phyloP scores from a whole-genome alignment of 108 stramenopile genomes.

The Cyclotella choctawhatcheeana region DNA sequence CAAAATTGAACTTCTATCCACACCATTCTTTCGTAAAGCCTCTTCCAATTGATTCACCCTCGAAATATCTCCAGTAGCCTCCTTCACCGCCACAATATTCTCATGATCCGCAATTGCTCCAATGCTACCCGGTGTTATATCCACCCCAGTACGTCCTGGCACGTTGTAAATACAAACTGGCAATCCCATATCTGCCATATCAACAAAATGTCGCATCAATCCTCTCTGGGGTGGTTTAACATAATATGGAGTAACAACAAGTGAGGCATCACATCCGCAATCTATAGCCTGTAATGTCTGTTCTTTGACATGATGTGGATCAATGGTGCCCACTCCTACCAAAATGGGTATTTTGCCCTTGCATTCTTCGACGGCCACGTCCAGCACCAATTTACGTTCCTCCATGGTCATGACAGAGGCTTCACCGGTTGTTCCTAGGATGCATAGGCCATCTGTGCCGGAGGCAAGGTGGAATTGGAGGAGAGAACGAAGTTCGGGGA shows the following conservation, averaged over 20 bases:
- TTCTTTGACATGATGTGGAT: conserved; percentile 55
- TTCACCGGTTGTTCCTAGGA: conserved; percentile 81
- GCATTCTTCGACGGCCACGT: conserved; percentile 63
- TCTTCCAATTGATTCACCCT: conserved; percentile 57
- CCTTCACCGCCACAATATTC: conserved; percentile 75
- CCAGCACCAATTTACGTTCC: conserved; percentile 66
- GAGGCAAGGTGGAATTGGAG: conserved; percentile 69
- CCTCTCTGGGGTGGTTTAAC: conserved; percentile 82
- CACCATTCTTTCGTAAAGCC: conserved; percentile 40
- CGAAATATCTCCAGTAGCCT: conserved; percentile 69
- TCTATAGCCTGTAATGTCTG: conserved; percentile 67
- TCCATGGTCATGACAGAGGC: conserved; percentile 57
- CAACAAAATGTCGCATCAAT: conserved; percentile 65
- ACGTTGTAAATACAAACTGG: conserved; percentile 88
- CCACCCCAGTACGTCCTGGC: conserved; percentile 63
- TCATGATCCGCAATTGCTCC: conserved; percentile 55
- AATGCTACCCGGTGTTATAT: conserved; percentile 62
- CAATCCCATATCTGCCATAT: conserved; percentile 68
- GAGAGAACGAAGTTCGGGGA: conserved; percentile 51
- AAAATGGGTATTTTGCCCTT: conserved; percentile 68
- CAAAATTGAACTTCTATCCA: conserved; percentile 47
- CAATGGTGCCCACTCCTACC: conserved; percentile 71
- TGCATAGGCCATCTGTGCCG: conserved; percentile 78
- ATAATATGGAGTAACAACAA: conserved; percentile 88
- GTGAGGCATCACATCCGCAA: conserved; percentile 73